These are phyloP conservation scores for Amyloporia xantha DNA, from an alignment of 768 basidiomycete genomes.

Conservation along the genomic window DNA sequence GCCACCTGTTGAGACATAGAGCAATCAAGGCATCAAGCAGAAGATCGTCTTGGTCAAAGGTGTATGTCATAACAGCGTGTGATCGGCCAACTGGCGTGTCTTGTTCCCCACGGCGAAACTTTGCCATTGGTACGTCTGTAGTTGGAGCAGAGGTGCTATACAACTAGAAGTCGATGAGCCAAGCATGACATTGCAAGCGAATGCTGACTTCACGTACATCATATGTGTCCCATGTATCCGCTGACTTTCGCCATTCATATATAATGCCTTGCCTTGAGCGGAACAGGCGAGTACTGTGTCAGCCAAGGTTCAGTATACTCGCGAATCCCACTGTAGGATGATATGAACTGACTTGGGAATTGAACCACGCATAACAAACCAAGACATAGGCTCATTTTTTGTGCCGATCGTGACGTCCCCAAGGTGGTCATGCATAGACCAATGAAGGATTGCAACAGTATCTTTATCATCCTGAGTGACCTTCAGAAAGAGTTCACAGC, in stretches of 20 bases:
- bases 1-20: constrained; percentile 68
- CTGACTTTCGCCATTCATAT: constrained; percentile 61
- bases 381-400: constrained; percentile 53
- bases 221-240: constrained; percentile 44
- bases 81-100: constrained; percentile 56
- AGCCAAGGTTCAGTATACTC: constrained; percentile 6
- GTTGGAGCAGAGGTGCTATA: no score
- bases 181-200: no score
- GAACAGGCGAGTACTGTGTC: constrained; percentile 3
- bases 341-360: no score
- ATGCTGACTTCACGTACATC: constrained; percentile 57
- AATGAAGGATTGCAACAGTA: constrained; percentile 50
- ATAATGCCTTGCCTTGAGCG: constrained; percentile 25
- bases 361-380: constrained; percentile 51
- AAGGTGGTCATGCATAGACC: constrained; percentile 28
- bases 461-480: constrained; percentile 43
- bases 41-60: constrained; percentile 52
- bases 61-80: constrained; percentile 58
- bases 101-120: constrained; percentile 47
- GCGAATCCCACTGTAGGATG: constrained; percentile 29
- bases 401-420: constrained; percentile 45
- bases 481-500: no score
- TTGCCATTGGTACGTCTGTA: constrained; percentile 53
- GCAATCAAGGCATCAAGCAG: constrained; percentile 59
- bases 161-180: no score